Base-by-base conservation (phyloP, 192 early-diverging fungal genomes). In the Coemansia sp. region DNA sequence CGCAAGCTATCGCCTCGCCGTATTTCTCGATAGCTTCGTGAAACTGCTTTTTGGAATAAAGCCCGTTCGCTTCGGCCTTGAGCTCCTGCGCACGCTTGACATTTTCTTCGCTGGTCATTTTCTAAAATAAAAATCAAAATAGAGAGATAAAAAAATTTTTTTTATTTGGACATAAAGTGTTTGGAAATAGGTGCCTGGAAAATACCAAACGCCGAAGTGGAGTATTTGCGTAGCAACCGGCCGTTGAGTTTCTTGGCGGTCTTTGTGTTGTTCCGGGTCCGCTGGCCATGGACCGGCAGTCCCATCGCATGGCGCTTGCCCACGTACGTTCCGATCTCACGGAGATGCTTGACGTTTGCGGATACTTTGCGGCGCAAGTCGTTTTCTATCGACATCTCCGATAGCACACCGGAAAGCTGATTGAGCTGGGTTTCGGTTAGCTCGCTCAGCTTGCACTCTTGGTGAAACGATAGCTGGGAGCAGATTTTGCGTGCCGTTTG, bases 11-110 rank as follows among this genome's bases (percentile, higher is more conserved):
- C 3, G 94, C 94, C 59, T 83, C 79, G 6, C 90, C 88, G 78
- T 99, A 99, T 59, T 90, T 87, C 40, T 91, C 89, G 20, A 92
- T 85, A n/a, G 97, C 94, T 43, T 90, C 86, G 6, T 87, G 78
- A 64, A 86, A 97, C 45, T 90, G 82, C 53, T 87, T 86, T 11
- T 63, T 32, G 11, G 63, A 56, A 39, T 57, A 77, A 21, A 77
- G 60, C 12, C 62, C 68, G 28, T 77, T 77, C 12, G 74, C 74
- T 48, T 77, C 67, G 11, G 60, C 45, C 48, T 77, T 77, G 3
- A 77, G 53, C 51, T 40, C 60, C 5, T 60, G 56, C 50, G 55
- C 68, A 10, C 42, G 50, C 20, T 11, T 15, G 14, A 38, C 58
- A 10, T 58, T 40, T n/a, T 60, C 36, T 23, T 45, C 66, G 20